These are phyloP conservation scores for Russula emetica DNA, from an alignment of 768 basidiomycete genomes.

Conservation along the genomic window DNA sequence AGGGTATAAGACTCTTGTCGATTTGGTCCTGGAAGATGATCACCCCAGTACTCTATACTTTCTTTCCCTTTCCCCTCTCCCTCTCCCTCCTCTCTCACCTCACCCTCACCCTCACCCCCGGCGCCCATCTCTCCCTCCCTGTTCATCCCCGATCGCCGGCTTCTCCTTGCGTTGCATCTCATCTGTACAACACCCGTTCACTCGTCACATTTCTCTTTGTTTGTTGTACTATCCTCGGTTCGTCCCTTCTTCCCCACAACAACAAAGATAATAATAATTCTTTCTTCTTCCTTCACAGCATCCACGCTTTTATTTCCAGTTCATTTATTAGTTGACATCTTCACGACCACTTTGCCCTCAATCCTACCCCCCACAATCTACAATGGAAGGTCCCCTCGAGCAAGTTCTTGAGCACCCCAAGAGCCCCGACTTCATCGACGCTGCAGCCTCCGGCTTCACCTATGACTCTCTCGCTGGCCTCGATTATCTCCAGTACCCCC, in stretches of 20 bases:
- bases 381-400: conserved; percentile 48
- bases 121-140: conserved; percentile 28
- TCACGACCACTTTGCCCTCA: conserved; percentile 29
- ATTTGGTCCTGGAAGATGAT: conserved; percentile 11
- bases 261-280: conserved; percentile 8
- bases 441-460: conserved; percentile 37
- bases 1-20: conserved; percentile 15
- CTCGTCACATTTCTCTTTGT: conserved; percentile 37
- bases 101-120: conserved; percentile 9
- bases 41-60: conserved; percentile 24
- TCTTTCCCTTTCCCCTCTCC: conserved; percentile 22
- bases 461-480: conserved; percentile 46
- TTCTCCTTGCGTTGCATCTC: conserved; percentile 28
- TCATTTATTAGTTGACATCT: conserved; percentile 31
- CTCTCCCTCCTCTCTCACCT: conserved; percentile 29
- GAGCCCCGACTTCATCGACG: conserved; percentile 49
- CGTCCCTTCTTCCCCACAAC: conserved; percentile 19
- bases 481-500: conserved; percentile 68
- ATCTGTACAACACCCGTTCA: conserved; percentile 34
- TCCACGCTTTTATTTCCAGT: conserved; percentile 28
- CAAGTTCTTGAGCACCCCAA: conserved; percentile 48
- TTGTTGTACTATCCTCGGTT: conserved; percentile 32
- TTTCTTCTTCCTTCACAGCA: conserved; percentile 13
- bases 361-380: conserved; percentile 17
- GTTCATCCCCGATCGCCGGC: conserved; percentile 32